phyloP scores from a whole-genome alignment of 805 yeast genomes.

The Metschnikowia borealis region DNA sequence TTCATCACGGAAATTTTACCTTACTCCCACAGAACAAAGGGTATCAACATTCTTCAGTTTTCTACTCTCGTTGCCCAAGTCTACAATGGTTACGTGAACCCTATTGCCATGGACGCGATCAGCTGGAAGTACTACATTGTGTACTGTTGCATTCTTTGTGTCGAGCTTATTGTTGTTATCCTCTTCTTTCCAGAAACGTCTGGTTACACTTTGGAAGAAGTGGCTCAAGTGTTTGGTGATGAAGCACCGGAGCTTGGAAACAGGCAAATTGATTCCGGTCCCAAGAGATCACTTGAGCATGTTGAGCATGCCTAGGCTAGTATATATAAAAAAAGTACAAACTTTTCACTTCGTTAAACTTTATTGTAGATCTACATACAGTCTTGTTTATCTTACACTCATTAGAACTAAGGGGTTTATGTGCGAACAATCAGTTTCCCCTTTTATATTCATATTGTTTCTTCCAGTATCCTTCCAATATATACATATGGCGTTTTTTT shows the following conservation, averaged over 20 bases:
- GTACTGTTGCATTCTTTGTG: conserved; percentile 27
- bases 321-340: not conserved
- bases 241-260: conserved; percentile 13
- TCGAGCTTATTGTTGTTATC: conserved; percentile 26
- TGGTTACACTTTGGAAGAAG: conserved; percentile 42
- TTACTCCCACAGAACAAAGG: conserved; percentile 40
- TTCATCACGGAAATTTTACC: conserved; percentile 44
- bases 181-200: conserved; percentile 40
- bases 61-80: conserved; percentile 19
- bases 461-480: too few species aligned
- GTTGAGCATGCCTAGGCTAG: conserved; percentile 9
- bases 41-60: conserved; percentile 28
- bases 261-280: conserved; percentile 4
- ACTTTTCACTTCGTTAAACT: not conserved
- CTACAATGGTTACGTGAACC: conserved; percentile 24
- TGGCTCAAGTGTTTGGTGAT: conserved; percentile 40
- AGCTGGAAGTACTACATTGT: conserved; percentile 45
- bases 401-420: too few species aligned
- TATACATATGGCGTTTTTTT: too few species aligned
- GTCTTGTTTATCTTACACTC: too few species aligned
- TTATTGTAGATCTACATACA: too few species aligned
- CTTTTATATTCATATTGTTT: too few species aligned
- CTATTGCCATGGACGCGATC: conserved; percentile 38
- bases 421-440: too few species aligned
- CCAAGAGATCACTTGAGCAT: conserved; percentile 8